Percentiles rank a stretch among this genome's conserved stretches.
phyloP scores from a whole-genome alignment of 2,329 filamentous ascomycete species.

The Iodosphaeria phyllophila region DNA sequence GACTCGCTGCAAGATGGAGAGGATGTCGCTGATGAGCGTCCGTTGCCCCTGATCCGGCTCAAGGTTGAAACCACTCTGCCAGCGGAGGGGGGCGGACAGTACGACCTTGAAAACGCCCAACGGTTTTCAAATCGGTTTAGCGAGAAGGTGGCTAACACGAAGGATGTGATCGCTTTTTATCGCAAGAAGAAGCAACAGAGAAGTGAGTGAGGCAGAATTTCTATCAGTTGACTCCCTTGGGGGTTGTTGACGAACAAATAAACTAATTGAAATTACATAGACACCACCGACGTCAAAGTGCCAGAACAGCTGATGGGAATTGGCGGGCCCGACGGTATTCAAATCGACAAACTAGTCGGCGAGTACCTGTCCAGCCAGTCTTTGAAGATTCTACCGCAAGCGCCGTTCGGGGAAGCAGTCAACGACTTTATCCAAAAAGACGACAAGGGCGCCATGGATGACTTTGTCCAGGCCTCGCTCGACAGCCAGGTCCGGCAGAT shows the following conservation, averaged over 20 bases:
- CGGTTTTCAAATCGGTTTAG: conserved; percentile 87
- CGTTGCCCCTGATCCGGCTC: conserved; percentile 70
- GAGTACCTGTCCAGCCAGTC: conserved; percentile 79
- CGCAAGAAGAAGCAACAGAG: conserved; percentile 57
- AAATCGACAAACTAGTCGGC: conserved; percentile 73
- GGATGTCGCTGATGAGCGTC: conserved; percentile 40
- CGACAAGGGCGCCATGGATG: conserved; percentile 79
- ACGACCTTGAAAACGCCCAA: conserved; percentile 87
- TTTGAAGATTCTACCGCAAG: conserved; percentile 81
- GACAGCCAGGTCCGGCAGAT: conserved; percentile 53
- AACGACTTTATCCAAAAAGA: conserved; percentile 88
- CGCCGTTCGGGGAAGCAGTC: conserved; percentile 82
- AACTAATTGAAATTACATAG: conserved; percentile 1
- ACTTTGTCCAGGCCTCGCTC: conserved; percentile 57
- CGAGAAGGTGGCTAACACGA: conserved; percentile 80
- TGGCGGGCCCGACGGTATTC: conserved; percentile 52
- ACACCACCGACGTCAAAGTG: no score
- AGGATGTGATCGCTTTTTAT: conserved; percentile 86
- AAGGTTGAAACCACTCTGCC: conserved; percentile 80
- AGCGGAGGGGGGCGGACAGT: conserved; percentile 68
- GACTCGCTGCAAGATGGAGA: conserved; percentile 51
- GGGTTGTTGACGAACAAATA: no score
- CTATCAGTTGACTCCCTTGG: no score
- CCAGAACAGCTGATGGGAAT: conserved; percentile 43
- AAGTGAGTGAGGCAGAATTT: no score